Percentiles rank a stretch among this genome's conserved stretches.
Evolutionary conservation across 2,329 filamentous ascomycete genomes (phyloP).

Genomic region (Aspergillus melleus): DNA sequence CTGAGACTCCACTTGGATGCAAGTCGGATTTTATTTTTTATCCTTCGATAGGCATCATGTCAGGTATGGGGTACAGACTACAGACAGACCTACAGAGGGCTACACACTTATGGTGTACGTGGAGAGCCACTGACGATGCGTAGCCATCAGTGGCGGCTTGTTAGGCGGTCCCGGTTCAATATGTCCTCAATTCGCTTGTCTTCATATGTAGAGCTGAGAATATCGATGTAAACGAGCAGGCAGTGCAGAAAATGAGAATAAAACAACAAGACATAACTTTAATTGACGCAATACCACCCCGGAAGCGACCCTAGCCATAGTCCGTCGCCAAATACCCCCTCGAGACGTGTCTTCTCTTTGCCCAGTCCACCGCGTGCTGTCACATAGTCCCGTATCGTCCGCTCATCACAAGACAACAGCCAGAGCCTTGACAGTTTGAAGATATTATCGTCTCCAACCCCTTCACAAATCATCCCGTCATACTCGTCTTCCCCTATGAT

Average conservation of each 20-base stretch:
- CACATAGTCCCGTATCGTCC: constrained; percentile 11
- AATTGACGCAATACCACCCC: constrained; percentile 47
- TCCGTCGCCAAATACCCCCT: constrained; percentile 40
- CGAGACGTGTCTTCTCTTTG: constrained; percentile 13
- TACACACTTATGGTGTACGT: too few relatives aligned
- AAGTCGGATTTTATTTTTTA: too few relatives aligned
- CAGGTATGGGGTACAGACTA: too few relatives aligned
- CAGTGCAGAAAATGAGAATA: constrained; percentile 9
- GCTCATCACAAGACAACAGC: constrained; percentile 13
- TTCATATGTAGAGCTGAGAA: constrained; percentile 10
- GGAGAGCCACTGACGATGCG: too few relatives aligned
- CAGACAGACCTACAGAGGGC: too few relatives aligned
- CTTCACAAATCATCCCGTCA: constrained; percentile 25
- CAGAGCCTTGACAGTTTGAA: constrained; percentile 9
- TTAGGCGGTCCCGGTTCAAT: neutral
- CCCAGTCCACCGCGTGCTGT: constrained; percentile 10
- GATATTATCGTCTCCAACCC: constrained; percentile 17
- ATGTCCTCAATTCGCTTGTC: neutral
- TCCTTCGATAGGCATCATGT: too few relatives aligned
- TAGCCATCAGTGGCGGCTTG: too few relatives aligned
- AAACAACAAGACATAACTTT: constrained; percentile 22
- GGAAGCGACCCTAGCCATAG: constrained; percentile 49
- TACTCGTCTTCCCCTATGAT: constrained; percentile 25
- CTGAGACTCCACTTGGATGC: neutral
- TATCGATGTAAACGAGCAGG: constrained; percentile 9